Evolutionary conservation across 352 stramenopile genomes (phyloP).

Genomic region (Pythium aquatile): DNA sequence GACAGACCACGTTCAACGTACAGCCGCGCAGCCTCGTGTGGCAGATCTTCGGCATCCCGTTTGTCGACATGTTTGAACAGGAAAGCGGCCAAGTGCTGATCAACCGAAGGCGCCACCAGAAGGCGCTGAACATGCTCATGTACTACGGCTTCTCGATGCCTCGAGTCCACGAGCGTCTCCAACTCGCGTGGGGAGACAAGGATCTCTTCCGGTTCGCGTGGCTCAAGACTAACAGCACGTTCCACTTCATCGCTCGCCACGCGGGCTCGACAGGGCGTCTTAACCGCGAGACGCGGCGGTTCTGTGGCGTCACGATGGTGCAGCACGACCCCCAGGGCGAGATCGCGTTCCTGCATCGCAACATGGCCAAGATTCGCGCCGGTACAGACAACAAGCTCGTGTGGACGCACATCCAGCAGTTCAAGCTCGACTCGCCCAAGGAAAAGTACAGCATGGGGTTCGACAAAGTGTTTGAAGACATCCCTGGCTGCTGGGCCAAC

Average conservation of each 20-base stretch:
- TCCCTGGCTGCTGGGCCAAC: slow-evolving; percentile 20
- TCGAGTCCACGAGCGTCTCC: slow-evolving; percentile 23
- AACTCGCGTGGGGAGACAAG: slow-evolving; percentile 31
- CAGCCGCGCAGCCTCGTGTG: slow-evolving; percentile 58
- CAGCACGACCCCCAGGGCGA: slow-evolving; percentile 33
- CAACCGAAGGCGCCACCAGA: slow-evolving; percentile 36
- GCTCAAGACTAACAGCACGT: slow-evolving; percentile 16
- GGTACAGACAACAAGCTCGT: slow-evolving; percentile 1
- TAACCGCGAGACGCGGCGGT: slow-evolving; percentile 18
- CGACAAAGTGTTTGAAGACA: slow-evolving; percentile 9
- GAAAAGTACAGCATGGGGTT: slow-evolving; percentile 19
- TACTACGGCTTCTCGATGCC: slow-evolving; percentile 36
- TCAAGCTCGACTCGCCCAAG: slow-evolving; percentile 11
- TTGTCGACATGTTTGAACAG: slow-evolving; percentile 67
- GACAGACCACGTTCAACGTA: slow-evolving; percentile 79
- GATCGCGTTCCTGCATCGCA: slow-evolving; percentile 37
- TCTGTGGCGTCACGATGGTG: slow-evolving; percentile 41
- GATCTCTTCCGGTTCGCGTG: slow-evolving; percentile 30
- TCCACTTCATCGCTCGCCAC: slow-evolving; percentile 13
- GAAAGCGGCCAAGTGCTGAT: slow-evolving; percentile 71
- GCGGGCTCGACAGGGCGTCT: slow-evolving; percentile 18
- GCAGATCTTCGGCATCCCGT: slow-evolving; percentile 50
- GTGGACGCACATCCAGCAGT: slow-evolving; percentile 31
- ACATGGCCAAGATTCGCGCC: slow-evolving; percentile 22
- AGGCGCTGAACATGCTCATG: slow-evolving; percentile 56